Evolutionary conservation across 2,329 filamentous ascomycete species (phyloP).

Genomic region (Trichoderma arundinaceum): DNA sequence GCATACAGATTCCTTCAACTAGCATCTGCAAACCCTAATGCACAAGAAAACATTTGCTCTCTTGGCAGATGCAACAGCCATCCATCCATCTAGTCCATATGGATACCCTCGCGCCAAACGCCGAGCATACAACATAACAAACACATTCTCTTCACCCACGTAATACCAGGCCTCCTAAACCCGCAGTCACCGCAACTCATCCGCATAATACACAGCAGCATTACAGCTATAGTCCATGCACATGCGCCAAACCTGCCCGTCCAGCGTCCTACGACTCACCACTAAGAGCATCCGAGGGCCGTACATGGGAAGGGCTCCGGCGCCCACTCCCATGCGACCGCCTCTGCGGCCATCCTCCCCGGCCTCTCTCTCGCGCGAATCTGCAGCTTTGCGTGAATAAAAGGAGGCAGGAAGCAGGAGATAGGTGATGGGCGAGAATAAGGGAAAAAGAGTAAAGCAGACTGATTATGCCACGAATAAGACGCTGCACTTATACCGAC

Average conservation of each 20-base stretch:
- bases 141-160: not conserved
- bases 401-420: not conserved
- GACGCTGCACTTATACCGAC: slow-evolving; percentile 1
- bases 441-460: not conserved
- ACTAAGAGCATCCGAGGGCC: not conserved
- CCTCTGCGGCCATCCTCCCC: slow-evolving; percentile 22
- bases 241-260: not conserved
- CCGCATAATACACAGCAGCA: not conserved
- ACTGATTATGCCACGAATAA: slow-evolving; percentile 6
- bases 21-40: too few species aligned
- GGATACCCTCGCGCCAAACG: too few species aligned
- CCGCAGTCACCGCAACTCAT: slow-evolving; percentile 8
- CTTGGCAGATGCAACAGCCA: too few species aligned
- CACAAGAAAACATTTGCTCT: too few species aligned
- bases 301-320: slow-evolving; percentile 4
- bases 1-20: too few species aligned
- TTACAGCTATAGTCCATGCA: not conserved
- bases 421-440: not conserved
- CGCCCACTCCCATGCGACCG: slow-evolving; percentile 24
- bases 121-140: not conserved
- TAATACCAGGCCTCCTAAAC: not conserved
- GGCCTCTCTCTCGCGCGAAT: slow-evolving; percentile 12
- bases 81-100: not conserved
- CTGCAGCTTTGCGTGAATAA: slow-evolving; percentile 26
- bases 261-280: not conserved